A percentile compares a stretch with the other conserved stretches of the same genome.
These are phyloP conservation scores for Entomortierella parvispora DNA, from an alignment of 192 early-diverging fungal species.

Conservation along the genomic window DNA sequence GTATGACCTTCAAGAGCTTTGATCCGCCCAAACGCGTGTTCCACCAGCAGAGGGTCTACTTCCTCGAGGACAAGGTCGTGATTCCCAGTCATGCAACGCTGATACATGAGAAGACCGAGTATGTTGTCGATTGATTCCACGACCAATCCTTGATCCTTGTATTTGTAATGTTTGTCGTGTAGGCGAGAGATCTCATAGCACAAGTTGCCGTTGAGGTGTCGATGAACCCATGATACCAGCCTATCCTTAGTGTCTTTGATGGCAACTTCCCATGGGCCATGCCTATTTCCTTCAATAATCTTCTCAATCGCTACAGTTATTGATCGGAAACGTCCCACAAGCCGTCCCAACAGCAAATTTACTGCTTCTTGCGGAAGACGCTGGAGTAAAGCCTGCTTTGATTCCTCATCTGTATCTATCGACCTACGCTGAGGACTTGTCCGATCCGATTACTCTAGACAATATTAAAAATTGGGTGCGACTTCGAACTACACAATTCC, in stretches of 20 bases:
- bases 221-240: constrained; percentile 13
- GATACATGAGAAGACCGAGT: constrained; percentile 28
- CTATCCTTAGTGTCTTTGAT: constrained; percentile 17
- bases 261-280: constrained; percentile 6
- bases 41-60: constrained; percentile 18
- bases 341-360: constrained; percentile 15
- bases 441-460: too few species aligned
- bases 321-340: constrained; percentile 25
- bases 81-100: constrained; percentile 32
- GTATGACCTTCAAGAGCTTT: too few species aligned
- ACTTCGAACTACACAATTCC: too few species aligned
- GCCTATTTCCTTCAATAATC: constrained; percentile 1
- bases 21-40: too few species aligned
- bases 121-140: constrained; percentile 32
- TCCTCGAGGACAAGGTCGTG: constrained; percentile 28
- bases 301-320: constrained; percentile 11
- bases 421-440: too few species aligned
- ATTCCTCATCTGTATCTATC: constrained; percentile 34
- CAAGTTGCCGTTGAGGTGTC: constrained; percentile 29
- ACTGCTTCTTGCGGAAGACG: constrained; percentile 15
- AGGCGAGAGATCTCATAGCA: constrained; percentile 21
- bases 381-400: constrained; percentile 23
- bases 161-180: constrained; percentile 16
- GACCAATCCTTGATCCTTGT: constrained; percentile 21
- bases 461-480: too few species aligned